Base-by-base conservation (phyloP, 768 basidiomycete species). In the Suillus cothurnatus region DNA sequence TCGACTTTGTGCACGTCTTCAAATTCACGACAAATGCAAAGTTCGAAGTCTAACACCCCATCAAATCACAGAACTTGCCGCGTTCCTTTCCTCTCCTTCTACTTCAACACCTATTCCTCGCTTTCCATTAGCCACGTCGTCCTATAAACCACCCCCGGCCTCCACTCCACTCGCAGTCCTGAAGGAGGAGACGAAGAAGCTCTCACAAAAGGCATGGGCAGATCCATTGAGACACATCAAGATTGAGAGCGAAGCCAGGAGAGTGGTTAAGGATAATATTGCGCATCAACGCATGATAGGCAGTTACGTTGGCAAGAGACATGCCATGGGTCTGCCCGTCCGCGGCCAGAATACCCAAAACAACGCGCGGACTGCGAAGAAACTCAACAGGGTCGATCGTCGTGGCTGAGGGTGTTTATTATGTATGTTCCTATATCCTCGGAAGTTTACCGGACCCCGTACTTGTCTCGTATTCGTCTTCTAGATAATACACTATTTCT, bases 201-300 rank as follows among this genome's bases (percentile, higher is more conserved):
- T 76, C 80, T 61, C 69, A 70, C 12, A 80, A 77, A 63, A 78
- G 78, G 71, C 68, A n/a, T 71, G 72, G 7, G 67, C 67, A 28
- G 95, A 97, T 76, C 83, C 86, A 1, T 80, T 98, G 70, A 86
- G 86, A 71, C 83, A 85, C 55, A 75, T 98, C 68, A 90, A 87
- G 81, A 90, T 97, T 66, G 97, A 98, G 80, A 86, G 90, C 23
- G 97, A 98, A 76, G 79, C 96, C 72, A 86, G 84, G 76, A 85
- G 91, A 71, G 85, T 89, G 74, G 83, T 96, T 71, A 86, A 88
- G 79, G 94, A 94, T 76, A 95, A 98, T 75, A 96, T 99, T 75
- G 88, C 87, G 6, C 95, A 97, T 79, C 88, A 95, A 78, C 83
- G 94, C 67, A 91, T 91, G 85, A 95, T 99, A 77, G 97, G 97